Base-by-base conservation (phyloP, 768 basidiomycete species). In the Tephrocybe sp. region DNA sequence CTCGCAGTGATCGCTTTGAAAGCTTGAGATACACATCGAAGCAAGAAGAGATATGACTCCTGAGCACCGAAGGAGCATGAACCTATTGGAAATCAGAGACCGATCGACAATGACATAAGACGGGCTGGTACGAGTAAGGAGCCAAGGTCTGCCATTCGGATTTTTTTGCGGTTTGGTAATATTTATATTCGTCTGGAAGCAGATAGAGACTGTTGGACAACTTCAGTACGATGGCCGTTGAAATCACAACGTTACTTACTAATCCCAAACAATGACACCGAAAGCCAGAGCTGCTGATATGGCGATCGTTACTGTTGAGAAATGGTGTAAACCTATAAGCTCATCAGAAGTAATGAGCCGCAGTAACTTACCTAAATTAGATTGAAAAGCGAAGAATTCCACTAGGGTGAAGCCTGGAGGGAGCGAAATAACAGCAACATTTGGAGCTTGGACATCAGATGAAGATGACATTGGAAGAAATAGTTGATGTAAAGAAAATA, bases 271-370 rank as follows among this genome's bases (percentile, higher is more conserved):
- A 20, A 53, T 23, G 17, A 57, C 44, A 9, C 45, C 55, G n/a
- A 57, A 57, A 5, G 55, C 48, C 8, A 57, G 42, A 32, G 55
- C 55, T 6, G 51, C 51, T 7, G 55, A 53, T n/a, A 57, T 53
- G 10, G 55, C 26, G 14, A 57, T 50, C 7, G 55, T 48, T 11
- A 57, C 51, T 57, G 17, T 12, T 11, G 12, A 26, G n/a, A 23
- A 14, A 21, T 10, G 7, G 32, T 23, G 25, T 28, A 18, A 41
- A 15, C 33, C 21, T n/a, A 17, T 4, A 3, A 11, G 11, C 1
- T 3, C 2, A 30, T 24, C 23, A 43, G 12, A 32, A 21, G 6
- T n/a, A n/a, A n/a, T n/a, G n/a, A n/a, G n/a, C n/a, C n/a, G n/a
- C n/a, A n/a, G n/a, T n/a, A 14, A 26, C 48, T 3, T 37, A 57